Percentiles rank a stretch among this genome's conserved stretches.
These are phyloP conservation scores for Diplodia intermedia DNA, from an alignment of 2,329 filamentous ascomycete species.

Conservation along the genomic window DNA sequence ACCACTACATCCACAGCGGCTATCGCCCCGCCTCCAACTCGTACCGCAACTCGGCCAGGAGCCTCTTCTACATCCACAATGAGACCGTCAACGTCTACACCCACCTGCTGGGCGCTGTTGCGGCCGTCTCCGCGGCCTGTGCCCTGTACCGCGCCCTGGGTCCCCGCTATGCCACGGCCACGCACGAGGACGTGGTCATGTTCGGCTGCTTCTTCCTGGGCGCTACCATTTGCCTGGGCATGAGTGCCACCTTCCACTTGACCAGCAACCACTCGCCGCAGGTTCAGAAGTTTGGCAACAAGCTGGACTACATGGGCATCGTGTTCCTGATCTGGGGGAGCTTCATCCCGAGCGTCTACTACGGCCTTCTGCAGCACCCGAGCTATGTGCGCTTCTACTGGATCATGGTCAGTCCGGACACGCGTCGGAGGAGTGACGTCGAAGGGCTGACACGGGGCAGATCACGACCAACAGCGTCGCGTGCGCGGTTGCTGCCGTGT, in stretches of 20 bases:
- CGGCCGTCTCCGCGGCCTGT: slow-evolving; percentile 37
- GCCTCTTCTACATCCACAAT: slow-evolving; percentile 70
- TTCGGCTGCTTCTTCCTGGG: slow-evolving; percentile 51
- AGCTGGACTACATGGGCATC: slow-evolving; percentile 94
- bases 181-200: slow-evolving; percentile 45
- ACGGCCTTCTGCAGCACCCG: slow-evolving; percentile 63
- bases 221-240: slow-evolving; percentile 54
- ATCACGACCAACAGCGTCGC: slow-evolving; percentile 79
- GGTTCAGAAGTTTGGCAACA: slow-evolving; percentile 85
- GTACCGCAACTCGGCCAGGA: slow-evolving; percentile 63
- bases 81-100: slow-evolving; percentile 76
- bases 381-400: slow-evolving; percentile 74
- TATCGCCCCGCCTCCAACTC: slow-evolving; percentile 71
- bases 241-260: slow-evolving; percentile 76
- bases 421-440: not conserved
- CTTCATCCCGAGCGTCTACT: slow-evolving; percentile 80
- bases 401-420: slow-evolving; percentile 66
- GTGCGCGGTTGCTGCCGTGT: slow-evolving; percentile 77
- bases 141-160: slow-evolving; percentile 39
- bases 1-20: slow-evolving; percentile 71
- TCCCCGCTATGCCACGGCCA: slow-evolving; percentile 45
- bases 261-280: slow-evolving; percentile 81
- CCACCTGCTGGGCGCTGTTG: slow-evolving; percentile 59
- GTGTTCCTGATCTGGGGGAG: slow-evolving; percentile 89
- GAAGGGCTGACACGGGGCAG: slow-evolving; percentile 52